phyloP scores from a whole-genome alignment of 2,329 filamentous ascomycete species.

The Ceratocystis albifundus region DNA sequence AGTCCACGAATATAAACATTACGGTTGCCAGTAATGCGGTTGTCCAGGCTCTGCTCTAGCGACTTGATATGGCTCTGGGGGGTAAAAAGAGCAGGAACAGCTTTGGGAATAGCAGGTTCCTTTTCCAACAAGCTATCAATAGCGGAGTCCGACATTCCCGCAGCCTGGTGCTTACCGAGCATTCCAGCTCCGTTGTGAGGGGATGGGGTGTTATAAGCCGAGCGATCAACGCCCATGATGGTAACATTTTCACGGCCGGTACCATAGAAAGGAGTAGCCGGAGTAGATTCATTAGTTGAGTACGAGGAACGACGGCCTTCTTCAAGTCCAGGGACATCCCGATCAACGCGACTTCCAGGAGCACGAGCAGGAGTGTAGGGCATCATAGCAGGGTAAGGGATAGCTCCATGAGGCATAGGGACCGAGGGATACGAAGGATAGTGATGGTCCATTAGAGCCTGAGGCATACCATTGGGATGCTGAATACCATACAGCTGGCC shows the following conservation, averaged over 20 bases:
- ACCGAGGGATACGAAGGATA: constrained; percentile 17
- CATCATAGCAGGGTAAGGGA: constrained; percentile 33
- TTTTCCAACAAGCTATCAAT: constrained; percentile 57
- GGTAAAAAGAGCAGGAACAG: constrained; percentile 80
- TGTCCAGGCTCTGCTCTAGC: constrained; percentile 86
- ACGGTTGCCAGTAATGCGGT: constrained; percentile 79
- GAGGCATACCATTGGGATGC: constrained; percentile 16
- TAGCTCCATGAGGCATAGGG: constrained; percentile 29
- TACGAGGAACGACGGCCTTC: constrained; percentile 53
- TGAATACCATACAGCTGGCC: constrained; percentile 32
- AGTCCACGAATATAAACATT: constrained; percentile 98
- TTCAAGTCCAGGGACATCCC: constrained; percentile 48
- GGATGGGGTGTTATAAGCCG: constrained; percentile 56
- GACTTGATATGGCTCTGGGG: constrained; percentile 78
- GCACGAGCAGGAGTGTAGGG: constrained; percentile 46
- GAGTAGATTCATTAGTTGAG: constrained; percentile 55
- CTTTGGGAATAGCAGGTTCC: constrained; percentile 73
- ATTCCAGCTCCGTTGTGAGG: constrained; percentile 44
- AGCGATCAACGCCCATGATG: constrained; percentile 44
- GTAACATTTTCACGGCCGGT: constrained; percentile 48
- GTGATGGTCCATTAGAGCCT: constrained; percentile 15
- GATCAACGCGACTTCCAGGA: constrained; percentile 38
- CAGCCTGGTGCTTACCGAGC: constrained; percentile 36
- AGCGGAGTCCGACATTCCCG: constrained; percentile 36
- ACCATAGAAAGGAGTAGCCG: constrained; percentile 53